Percentiles rank a stretch among this genome's conserved stretches.
phyloP scores from a whole-genome alignment of 768 basidiomycete species.

The Gloeophyllum trabeum region DNA sequence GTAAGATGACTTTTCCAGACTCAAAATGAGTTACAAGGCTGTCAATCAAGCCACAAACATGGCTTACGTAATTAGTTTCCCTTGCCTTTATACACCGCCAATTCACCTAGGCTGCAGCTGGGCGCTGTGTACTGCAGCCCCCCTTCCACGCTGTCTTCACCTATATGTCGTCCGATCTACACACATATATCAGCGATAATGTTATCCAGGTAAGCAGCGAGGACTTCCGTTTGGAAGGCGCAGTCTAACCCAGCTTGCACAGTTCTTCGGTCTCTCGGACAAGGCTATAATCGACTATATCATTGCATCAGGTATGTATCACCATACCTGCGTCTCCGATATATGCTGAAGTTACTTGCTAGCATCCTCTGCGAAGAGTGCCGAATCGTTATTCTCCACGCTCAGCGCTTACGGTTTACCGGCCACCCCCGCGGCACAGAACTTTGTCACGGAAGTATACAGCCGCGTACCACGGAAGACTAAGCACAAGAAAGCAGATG shows the following conservation, averaged over 20 bases:
- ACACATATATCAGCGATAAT: conserved; percentile 73
- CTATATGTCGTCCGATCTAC: conserved; percentile 50
- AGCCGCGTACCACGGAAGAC: conserved; percentile 65
- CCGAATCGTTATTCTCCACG: conserved; percentile 66
- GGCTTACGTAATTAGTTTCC: too few species aligned
- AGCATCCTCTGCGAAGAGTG: conserved; percentile 79
- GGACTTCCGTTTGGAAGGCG: conserved; percentile 1
- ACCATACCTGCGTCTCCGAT: conserved; percentile 1
- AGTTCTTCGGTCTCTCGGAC: conserved; percentile 84
- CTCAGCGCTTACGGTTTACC: conserved; percentile 75
- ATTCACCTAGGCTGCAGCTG: too few species aligned
- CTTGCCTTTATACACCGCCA: too few species aligned
- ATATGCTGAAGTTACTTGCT: conserved; percentile 5
- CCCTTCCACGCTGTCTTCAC: too few species aligned
- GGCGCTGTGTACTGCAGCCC: too few species aligned
- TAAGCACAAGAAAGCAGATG: conserved; percentile 48
- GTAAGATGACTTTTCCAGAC: too few species aligned
- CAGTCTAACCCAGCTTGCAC: conserved; percentile 1
- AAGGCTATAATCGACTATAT: conserved; percentile 80
- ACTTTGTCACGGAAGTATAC: conserved; percentile 73
- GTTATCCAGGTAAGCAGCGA: conserved; percentile 47
- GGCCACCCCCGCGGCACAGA: conserved; percentile 66
- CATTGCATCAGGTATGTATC: conserved; percentile 61
- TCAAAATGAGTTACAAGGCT: too few species aligned
- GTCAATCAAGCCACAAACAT: too few species aligned